These are phyloP conservation scores for Fusarium sp. DNA, from an alignment of 2,329 filamentous ascomycete species.

Conservation along the genomic window DNA sequence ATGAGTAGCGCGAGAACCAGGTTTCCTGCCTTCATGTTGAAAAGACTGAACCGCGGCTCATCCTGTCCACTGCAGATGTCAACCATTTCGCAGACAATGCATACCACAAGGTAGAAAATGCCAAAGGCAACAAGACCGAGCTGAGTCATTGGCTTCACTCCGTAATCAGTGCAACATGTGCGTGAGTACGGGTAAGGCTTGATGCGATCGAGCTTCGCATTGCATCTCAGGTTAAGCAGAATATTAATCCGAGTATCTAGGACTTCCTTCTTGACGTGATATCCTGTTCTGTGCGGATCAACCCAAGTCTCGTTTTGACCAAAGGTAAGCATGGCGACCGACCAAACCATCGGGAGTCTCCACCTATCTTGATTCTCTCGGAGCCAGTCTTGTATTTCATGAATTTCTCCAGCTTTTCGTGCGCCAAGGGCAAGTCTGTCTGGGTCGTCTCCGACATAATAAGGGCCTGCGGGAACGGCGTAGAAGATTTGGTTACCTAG, in stretches of 20 bases:
- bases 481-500: conserved; percentile 45
- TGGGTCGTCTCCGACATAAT: conserved; percentile 24
- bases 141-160: conserved; percentile 36
- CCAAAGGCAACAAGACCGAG: conserved; percentile 24
- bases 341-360: not conserved
- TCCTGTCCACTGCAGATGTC: not conserved
- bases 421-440: not conserved
- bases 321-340: not conserved
- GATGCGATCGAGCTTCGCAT: conserved; percentile 48
- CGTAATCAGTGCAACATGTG: conserved; percentile 65
- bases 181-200: conserved; percentile 56
- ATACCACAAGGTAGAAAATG: conserved; percentile 22
- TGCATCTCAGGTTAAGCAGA: conserved; percentile 67
- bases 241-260: conserved; percentile 51
- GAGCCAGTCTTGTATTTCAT: conserved; percentile 6
- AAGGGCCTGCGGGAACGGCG: conserved; percentile 37
- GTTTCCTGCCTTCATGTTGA: conserved; percentile 39
- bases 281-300: conserved; percentile 22
- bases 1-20: conserved; percentile 38
- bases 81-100: conserved; percentile 5
- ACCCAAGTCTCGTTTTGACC: conserved; percentile 14
- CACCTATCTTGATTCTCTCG: not conserved
- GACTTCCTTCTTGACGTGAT: conserved; percentile 45
- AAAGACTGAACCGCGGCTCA: not conserved
- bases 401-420: conserved; percentile 3